Evolutionary conservation across 441 rosid genomes (phyloP).

Genomic region (Populus hybrid): DNA sequence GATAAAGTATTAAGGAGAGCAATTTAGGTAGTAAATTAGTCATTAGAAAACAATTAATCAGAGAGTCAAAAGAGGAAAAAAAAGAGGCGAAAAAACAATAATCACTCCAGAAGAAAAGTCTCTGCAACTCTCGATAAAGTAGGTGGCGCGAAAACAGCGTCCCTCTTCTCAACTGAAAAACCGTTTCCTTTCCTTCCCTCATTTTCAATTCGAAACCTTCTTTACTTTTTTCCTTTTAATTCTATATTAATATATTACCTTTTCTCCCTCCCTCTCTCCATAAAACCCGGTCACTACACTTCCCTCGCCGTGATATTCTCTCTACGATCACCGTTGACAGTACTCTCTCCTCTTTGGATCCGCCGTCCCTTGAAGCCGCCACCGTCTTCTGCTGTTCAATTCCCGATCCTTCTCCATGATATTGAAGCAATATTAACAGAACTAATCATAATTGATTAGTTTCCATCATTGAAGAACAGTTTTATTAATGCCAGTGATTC

Average conservation of each 20-base stretch:
- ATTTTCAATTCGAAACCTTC: neutral
- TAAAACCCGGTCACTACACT: neutral
- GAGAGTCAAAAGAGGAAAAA: neutral
- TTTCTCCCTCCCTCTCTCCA: neutral
- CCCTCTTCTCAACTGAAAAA: constrained; percentile 35
- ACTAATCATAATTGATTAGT: neutral
- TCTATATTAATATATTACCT: neutral
- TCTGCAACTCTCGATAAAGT: constrained; percentile 9
- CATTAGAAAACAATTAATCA: neutral
- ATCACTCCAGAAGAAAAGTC: neutral
- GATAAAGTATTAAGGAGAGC: too few species aligned
- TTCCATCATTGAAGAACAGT: constrained; percentile 1
- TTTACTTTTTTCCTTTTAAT: neutral
- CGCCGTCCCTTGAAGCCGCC: neutral
- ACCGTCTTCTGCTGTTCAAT: neutral
- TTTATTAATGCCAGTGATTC: neutral
- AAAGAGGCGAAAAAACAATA: neutral
- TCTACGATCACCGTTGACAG: constrained; percentile 23
- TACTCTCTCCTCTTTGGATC: neutral
- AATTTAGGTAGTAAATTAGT: too few species aligned
- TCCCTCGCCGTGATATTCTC: constrained; percentile 13
- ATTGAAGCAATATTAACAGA: neutral
- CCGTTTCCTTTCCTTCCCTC: constrained; percentile 20
- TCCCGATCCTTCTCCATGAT: neutral
- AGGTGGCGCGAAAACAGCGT: constrained; percentile 83